These are phyloP conservation scores for Neurospora sp. DNA, from an alignment of 495 filamentous ascomycete species.

Conservation along the genomic window DNA sequence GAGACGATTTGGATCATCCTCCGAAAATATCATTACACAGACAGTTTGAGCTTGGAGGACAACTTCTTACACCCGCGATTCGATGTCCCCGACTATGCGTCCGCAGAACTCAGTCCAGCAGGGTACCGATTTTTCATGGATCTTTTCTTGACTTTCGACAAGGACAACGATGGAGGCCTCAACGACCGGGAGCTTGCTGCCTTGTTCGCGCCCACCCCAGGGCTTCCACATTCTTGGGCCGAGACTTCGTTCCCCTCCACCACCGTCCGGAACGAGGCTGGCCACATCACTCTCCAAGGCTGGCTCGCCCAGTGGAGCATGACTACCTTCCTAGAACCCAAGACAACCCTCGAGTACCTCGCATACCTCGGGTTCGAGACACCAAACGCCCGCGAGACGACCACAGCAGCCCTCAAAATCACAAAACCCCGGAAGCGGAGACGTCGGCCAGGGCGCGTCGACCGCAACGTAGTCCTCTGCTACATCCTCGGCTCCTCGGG, in stretches of 20 bases:
- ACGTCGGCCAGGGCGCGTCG: constrained; percentile 69
- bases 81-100: constrained; percentile 82
- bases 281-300: constrained; percentile 89
- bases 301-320: constrained; percentile 99
- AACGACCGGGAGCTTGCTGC: constrained; percentile 74
- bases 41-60: constrained; percentile 82
- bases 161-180: constrained; percentile 93
- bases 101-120: constrained; percentile 86
- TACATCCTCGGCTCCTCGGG: constrained; percentile 80
- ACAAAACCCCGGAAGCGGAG: constrained; percentile 83
- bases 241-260: constrained; percentile 84
- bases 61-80: constrained; percentile 88
- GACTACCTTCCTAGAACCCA: constrained; percentile 94
- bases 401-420: constrained; percentile 75
- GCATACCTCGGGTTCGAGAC: constrained; percentile 89
- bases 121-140: constrained; percentile 98
- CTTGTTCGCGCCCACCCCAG: constrained; percentile 88
- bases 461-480: constrained; percentile 91
- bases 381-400: constrained; percentile 51
- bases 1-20: constrained; percentile 97
- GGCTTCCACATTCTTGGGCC: constrained; percentile 73
- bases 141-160: constrained; percentile 86
- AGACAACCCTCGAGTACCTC: constrained; percentile 88
- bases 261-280: constrained; percentile 89
- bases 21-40: constrained; percentile 92